Evolutionary conservation across 495 filamentous ascomycete species (phyloP).

Genomic region (Acidomyces sp.): DNA sequence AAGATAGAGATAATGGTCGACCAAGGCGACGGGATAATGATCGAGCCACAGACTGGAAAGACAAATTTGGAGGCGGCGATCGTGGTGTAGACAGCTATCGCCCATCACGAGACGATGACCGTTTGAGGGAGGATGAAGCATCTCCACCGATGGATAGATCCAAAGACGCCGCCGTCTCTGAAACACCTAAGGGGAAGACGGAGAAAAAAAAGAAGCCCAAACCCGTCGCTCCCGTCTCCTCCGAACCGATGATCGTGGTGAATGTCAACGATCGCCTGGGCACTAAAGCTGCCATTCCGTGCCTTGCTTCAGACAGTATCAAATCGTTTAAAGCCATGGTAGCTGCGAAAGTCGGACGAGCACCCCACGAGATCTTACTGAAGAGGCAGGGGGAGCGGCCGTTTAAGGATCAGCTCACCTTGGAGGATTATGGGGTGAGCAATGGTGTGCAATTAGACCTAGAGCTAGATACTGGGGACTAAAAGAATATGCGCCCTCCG

Average conservation of each 20-base stretch:
- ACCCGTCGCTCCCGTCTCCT: constrained; percentile 26
- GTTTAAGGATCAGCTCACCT: constrained; percentile 75
- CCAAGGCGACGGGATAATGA: background rate
- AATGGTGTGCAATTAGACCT: constrained; percentile 84
- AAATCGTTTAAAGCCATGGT: constrained; percentile 80
- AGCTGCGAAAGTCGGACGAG: constrained; percentile 69
- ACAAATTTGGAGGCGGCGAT: background rate
- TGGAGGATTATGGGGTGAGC: constrained; percentile 81
- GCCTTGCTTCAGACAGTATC: constrained; percentile 66
- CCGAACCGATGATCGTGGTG: constrained; percentile 80
- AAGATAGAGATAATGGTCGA: constrained; percentile 1
- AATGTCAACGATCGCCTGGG: constrained; percentile 85
- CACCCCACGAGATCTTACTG: constrained; percentile 79
- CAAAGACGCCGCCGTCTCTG: background rate
- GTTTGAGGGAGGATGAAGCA: background rate
- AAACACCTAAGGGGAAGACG: background rate
- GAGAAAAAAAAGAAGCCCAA: constrained; percentile 16
- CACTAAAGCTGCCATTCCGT: constrained; percentile 81
- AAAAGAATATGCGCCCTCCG: no score
- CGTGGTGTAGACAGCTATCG: background rate
- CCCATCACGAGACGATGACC: background rate
- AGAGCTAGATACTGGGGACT: constrained; percentile 25
- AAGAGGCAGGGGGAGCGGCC: constrained; percentile 84
- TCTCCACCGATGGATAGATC: background rate
- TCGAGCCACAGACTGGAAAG: background rate